phyloP scores from a whole-genome alignment of 225 moss, liverwort and hornwort genomes.

The Sphagnum tenellum region DNA sequence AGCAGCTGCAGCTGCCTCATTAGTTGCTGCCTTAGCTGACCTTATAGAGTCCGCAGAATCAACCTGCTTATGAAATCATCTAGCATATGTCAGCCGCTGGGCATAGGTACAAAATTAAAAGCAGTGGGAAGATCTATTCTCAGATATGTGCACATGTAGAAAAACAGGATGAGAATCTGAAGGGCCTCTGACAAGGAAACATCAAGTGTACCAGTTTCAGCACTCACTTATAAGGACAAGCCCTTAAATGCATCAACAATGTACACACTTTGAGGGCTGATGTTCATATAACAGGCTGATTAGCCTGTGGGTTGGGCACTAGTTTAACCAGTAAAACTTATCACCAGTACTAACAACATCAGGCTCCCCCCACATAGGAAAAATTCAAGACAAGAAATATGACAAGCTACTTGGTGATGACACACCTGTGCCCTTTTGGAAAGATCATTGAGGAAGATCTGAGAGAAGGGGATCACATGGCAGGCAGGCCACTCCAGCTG shows the following conservation, averaged over 20 bases:
- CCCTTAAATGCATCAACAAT: background rate
- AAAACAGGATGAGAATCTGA: no score
- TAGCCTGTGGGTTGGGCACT: no score
- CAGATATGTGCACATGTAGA: no score
- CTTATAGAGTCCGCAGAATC: slow-evolving; percentile 68
- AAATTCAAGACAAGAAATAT: no score
- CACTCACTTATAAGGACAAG: background rate
- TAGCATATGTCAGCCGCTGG: no score
- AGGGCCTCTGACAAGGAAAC: no score
- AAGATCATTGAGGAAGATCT: slow-evolving; percentile 65
- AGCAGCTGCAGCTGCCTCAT: slow-evolving; percentile 53
- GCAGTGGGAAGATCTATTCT: background rate
- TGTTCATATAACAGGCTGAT: no score
- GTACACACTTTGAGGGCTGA: background rate
- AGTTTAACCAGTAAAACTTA: no score
- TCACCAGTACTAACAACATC: no score
- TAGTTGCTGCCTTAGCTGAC: slow-evolving; percentile 73
- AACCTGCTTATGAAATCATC: slow-evolving; percentile 24
- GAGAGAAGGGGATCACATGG: slow-evolving; percentile 43
- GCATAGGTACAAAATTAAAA: no score
- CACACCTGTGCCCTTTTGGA: slow-evolving; percentile 85
- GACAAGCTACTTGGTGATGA: background rate
- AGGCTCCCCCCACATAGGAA: no score
- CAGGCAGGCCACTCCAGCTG: slow-evolving; percentile 62
- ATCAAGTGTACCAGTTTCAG: no score